Percentiles rank a stretch among this genome's conserved stretches.
phyloP scores from a whole-genome alignment of 75 land plant genomes.

The Selaginella moellendorffii region DNA sequence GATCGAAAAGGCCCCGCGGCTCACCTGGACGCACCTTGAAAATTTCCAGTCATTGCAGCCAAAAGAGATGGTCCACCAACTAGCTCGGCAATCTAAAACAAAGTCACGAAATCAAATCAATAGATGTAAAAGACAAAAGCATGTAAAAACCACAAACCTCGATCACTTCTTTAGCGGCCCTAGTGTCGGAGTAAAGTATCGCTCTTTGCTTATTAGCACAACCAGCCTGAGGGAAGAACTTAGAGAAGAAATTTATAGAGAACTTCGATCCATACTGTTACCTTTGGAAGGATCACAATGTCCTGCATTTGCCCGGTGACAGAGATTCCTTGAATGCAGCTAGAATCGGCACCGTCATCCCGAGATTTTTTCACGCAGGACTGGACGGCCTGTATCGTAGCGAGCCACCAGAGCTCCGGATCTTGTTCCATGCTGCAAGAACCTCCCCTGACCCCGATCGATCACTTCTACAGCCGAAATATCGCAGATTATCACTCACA shows the following conservation, averaged over 20 bases:
- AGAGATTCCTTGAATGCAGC: constrained; percentile 19
- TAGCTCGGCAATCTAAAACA: neutral
- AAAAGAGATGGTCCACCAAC: neutral
- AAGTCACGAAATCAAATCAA: no score
- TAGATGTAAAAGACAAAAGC: no score
- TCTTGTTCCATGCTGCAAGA: constrained; percentile 34
- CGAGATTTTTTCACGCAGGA: neutral
- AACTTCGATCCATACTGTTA: neutral
- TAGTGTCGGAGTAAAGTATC: constrained; percentile 37
- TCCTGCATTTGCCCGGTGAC: constrained; percentile 47
- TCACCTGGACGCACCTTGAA: neutral
- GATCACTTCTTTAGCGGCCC: constrained; percentile 27
- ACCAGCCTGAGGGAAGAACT: neutral
- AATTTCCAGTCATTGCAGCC: neutral
- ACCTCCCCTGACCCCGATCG: constrained; percentile 16
- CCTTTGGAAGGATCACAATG: constrained; percentile 31
- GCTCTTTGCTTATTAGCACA: constrained; percentile 14
- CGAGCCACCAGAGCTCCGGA: constrained; percentile 33
- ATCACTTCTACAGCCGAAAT: neutral
- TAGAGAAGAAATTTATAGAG: neutral
- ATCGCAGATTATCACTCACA: constrained; percentile 14
- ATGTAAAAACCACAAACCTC: constrained; percentile 13
- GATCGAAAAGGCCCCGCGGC: neutral
- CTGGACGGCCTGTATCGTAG: constrained; percentile 24
- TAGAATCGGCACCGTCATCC: constrained; percentile 1